Percentiles rank a stretch among this genome's conserved stretches.
phyloP scores from a whole-genome alignment of 257 asterid genomes.

The Scutellaria baicalensis region DNA sequence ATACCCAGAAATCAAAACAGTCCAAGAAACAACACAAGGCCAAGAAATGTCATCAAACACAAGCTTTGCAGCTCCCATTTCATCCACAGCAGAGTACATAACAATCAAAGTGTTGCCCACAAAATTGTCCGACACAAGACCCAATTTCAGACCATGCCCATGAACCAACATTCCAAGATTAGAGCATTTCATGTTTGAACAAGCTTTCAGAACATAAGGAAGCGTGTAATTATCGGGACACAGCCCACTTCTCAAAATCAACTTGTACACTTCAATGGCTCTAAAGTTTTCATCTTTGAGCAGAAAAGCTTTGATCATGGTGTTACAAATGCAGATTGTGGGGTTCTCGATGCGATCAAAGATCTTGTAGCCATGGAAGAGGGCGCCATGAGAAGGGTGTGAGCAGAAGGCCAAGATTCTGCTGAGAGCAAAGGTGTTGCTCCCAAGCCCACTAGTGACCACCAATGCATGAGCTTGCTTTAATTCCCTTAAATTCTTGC shows the following conservation, averaged over 20 bases:
- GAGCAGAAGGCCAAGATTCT: slow-evolving; percentile 67
- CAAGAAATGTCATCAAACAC: slow-evolving; percentile 49
- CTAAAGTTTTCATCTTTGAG: slow-evolving; percentile 31
- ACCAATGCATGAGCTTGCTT: slow-evolving; percentile 46
- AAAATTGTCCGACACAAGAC: slow-evolving; percentile 32
- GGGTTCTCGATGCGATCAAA: slow-evolving; percentile 43
- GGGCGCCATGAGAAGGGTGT: slow-evolving; percentile 37
- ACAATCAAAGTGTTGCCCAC: slow-evolving; percentile 51
- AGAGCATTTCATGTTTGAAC: slow-evolving; percentile 28
- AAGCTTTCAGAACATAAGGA: slow-evolving; percentile 53
- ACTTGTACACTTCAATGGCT: slow-evolving; percentile 29
- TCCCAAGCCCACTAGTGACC: slow-evolving; percentile 44
- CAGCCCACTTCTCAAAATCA: slow-evolving; percentile 34
- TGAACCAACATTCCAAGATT: slow-evolving; percentile 43
- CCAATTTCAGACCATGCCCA: slow-evolving; percentile 47
- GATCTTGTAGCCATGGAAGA: slow-evolving; percentile 36
- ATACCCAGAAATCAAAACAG: slow-evolving; percentile 61
- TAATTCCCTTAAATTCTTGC: slow-evolving; percentile 37
- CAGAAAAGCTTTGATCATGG: slow-evolving; percentile 51
- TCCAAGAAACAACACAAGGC: slow-evolving; percentile 56
- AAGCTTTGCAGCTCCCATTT: slow-evolving; percentile 45
- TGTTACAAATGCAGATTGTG: slow-evolving; percentile 61
- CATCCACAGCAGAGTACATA: slow-evolving; percentile 42
- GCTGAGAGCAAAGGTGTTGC: slow-evolving; percentile 62
- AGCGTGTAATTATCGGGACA: slow-evolving; percentile 63